Evolutionary conservation across 306 rosid species (phyloP).

Genomic region (Cucurbita pepo): DNA sequence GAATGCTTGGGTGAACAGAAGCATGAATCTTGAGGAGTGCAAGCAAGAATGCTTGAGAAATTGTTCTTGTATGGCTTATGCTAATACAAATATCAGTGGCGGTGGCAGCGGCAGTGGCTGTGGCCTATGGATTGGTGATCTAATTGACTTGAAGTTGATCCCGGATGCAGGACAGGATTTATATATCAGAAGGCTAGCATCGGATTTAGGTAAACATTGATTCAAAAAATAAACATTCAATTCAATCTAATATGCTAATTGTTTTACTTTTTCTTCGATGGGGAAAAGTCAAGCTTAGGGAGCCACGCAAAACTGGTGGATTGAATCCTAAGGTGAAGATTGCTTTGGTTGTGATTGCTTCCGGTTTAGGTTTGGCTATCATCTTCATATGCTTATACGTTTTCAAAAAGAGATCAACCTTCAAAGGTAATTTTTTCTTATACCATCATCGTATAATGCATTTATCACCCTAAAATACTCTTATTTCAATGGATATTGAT

Average conservation of each 20-base stretch:
- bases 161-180: conserved; percentile 23
- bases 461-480: neutral
- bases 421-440: conserved; percentile 9
- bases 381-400: conserved; percentile 9
- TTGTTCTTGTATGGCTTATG: conserved; percentile 47
- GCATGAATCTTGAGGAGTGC: conserved; percentile 29
- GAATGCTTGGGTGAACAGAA: conserved; percentile 22
- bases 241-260: neutral
- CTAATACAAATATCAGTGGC: conserved; percentile 46
- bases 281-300: neutral
- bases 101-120: conserved; percentile 52
- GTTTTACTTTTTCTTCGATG: neutral
- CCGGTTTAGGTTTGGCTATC: conserved; percentile 6
- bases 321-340: conserved; percentile 12
- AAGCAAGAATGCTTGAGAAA: conserved; percentile 30
- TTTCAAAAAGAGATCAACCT: conserved; percentile 6
- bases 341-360: conserved; percentile 6
- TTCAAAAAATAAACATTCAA: too few species aligned
- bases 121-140: conserved; percentile 51
- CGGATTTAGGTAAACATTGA: conserved; percentile 32
- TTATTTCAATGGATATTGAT: neutral
- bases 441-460: neutral
- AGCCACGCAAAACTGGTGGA: neutral
- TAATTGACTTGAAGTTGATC: conserved; percentile 23
- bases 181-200: conserved; percentile 27